Percentiles rank a stretch among this genome's conserved stretches.
These are phyloP conservation scores for Alloascoidea africana DNA, from an alignment of 805 yeast genomes.

Conservation along the genomic window DNA sequence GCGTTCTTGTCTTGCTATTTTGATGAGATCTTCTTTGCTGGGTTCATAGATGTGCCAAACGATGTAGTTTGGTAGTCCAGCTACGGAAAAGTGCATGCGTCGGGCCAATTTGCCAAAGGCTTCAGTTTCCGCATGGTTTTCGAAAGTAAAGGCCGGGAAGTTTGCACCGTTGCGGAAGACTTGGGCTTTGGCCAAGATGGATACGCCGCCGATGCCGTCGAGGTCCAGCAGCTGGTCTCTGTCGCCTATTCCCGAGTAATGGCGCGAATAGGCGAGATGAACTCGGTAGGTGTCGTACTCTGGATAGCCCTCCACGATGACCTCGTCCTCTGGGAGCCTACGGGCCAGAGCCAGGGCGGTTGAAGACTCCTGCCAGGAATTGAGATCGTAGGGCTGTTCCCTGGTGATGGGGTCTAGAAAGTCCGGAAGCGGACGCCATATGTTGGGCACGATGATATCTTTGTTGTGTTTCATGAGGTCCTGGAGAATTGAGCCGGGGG, in stretches of 20 bases:
- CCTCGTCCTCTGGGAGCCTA: too few relatives aligned
- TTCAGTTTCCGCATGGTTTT: constrained; percentile 81
- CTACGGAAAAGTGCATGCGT: constrained; percentile 66
- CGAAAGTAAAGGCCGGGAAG: constrained; percentile 89
- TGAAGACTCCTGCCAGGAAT: constrained; percentile 76
- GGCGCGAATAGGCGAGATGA: constrained; percentile 70
- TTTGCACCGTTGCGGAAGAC: constrained; percentile 90
- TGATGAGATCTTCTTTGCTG: too few relatives aligned
- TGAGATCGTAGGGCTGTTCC: constrained; percentile 74
- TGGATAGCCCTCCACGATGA: constrained; percentile 86
- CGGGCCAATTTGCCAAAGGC: constrained; percentile 74
- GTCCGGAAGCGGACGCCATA: constrained; percentile 80
- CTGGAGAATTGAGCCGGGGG: constrained; percentile 72
- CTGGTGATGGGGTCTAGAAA: constrained; percentile 79
- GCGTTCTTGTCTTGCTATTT: too few relatives aligned
- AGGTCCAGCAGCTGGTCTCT: constrained; percentile 57
- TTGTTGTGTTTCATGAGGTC: constrained; percentile 84
- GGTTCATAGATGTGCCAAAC: constrained; percentile 73
- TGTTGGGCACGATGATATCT: constrained; percentile 89
- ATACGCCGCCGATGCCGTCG: constrained; percentile 91
- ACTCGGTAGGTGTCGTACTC: constrained; percentile 87
- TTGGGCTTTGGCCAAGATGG: constrained; percentile 78
- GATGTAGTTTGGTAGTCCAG: constrained; percentile 82
- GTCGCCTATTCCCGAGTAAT: constrained; percentile 25
- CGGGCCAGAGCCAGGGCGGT: constrained; percentile 64